Conservation (phyloP, 192 early-diverging fungal genomes). For the Podila epigama region DNA sequence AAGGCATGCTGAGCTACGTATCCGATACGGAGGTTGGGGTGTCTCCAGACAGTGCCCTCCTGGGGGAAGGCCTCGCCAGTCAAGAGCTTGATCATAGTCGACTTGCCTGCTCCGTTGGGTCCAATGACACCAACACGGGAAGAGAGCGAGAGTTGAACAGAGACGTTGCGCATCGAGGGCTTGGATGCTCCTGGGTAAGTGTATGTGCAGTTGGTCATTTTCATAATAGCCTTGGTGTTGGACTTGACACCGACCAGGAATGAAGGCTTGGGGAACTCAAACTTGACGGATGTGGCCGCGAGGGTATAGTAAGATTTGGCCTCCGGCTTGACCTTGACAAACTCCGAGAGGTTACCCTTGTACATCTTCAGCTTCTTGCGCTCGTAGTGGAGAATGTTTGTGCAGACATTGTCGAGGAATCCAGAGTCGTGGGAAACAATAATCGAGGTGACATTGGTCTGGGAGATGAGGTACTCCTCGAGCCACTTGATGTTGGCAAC, state of each 20-base stretch:
- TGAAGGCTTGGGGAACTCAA: slow-evolving; percentile 78
- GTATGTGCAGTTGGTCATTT: slow-evolving; percentile 73
- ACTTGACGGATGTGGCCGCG: slow-evolving; percentile 67
- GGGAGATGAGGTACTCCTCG: slow-evolving; percentile 76
- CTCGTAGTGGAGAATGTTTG: slow-evolving; percentile 88
- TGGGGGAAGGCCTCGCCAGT: slow-evolving; percentile 78
- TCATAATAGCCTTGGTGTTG: slow-evolving; percentile 79
- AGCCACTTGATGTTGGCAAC: slow-evolving; percentile 66
- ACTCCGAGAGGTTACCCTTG: slow-evolving; percentile 81
- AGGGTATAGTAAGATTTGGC: slow-evolving; percentile 82
- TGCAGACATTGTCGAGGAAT: slow-evolving; percentile 85
- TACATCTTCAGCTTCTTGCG: slow-evolving; percentile 79
- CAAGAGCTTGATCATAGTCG: slow-evolving; percentile 74
- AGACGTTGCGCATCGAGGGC: slow-evolving; percentile 65
- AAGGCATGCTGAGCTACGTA: slow-evolving; percentile 89
- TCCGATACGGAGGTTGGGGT: slow-evolving; percentile 84
- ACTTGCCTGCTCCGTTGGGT: slow-evolving; percentile 54
- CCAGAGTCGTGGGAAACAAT: slow-evolving; percentile 88
- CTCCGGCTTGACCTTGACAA: slow-evolving; percentile 79
- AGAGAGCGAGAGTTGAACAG: slow-evolving; percentile 70
- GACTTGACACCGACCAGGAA: slow-evolving; percentile 77
- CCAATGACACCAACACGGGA: slow-evolving; percentile 85
- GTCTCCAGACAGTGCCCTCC: slow-evolving; percentile 78
- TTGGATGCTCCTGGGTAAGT: slow-evolving; percentile 74
- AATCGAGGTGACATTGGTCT: slow-evolving; percentile 80